Base-by-base conservation (phyloP, 768 basidiomycete genomes). In the Naematelia aurantialba region DNA sequence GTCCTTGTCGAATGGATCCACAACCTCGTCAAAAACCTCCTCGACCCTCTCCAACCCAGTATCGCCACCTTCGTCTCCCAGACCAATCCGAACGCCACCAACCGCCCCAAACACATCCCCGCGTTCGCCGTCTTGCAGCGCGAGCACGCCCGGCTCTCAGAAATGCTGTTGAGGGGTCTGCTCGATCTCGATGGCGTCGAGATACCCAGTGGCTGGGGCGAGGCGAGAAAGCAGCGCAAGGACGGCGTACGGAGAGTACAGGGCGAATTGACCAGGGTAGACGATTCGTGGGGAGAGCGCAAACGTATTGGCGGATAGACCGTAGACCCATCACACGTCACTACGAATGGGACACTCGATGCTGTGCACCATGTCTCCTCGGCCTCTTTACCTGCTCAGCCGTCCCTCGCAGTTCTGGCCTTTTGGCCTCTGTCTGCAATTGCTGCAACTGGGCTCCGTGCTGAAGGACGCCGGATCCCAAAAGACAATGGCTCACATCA, bases 161-260 rank as follows among this genome's bases (percentile, higher is more conserved):
- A 97, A 78, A 78, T 89, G 56, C 81, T 98, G 24, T 81, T 96
- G 24, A 92, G 96, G 73, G 82, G 85, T n/a, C 80, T 98, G 25
- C 82, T 98, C 19, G 84, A 89, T 51, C 80, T 98, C 30, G 94
- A 98, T 68, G 88, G 87, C 51, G 81, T 96, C 68, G 78, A 80
- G 42, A 81, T 90, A 19, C 87, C 89, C 46, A 80, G 80, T 34
- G 82, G 84, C 51, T 96, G 91, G 88, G 82, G 83, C 8, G 81
- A 85, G 3, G 92, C 91, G 13, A 82, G 93, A 68, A 80, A 80
- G 64, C 84, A 88, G 74, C 81, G 93, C 61, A 96, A 94, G 78
- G 84, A 82, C 29, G 93, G 89, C 0, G 92, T 98, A 50, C 86
- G 82, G 63, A 85, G 87, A 67, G 87, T 96, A 14, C 93, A 97